Percentiles rank a stretch among this genome's conserved stretches.
Conservation (phyloP, 2,329 filamentous ascomycete species). For the Xylariaceae sp. region DNA sequence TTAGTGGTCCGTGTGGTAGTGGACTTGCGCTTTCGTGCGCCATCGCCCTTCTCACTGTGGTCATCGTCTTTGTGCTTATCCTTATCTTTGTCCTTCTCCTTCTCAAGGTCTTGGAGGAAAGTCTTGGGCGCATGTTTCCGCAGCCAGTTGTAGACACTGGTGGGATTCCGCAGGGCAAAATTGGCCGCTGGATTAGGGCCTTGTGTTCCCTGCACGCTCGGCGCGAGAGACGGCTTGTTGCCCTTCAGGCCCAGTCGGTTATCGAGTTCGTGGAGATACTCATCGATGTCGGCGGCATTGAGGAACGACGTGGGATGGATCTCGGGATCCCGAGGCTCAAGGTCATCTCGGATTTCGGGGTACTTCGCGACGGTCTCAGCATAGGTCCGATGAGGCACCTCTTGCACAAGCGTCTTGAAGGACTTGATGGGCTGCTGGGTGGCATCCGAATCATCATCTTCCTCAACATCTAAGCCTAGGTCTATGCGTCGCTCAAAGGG, state of each 20-base stretch:
- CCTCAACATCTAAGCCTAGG: constrained; percentile 54
- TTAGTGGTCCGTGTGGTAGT: constrained; percentile 42
- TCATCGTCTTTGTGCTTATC: constrained; percentile 45
- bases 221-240: constrained; percentile 54
- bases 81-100: constrained; percentile 45
- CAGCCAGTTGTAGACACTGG: constrained; percentile 95
- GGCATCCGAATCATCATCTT: constrained; percentile 46
- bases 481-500: constrained; percentile 75
- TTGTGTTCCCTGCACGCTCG: constrained; percentile 44
- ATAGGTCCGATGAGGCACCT: constrained; percentile 56
- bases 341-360: constrained; percentile 57
- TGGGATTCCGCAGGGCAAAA: constrained; percentile 72
- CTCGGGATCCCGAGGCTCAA: constrained; percentile 54
- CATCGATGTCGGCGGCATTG: constrained; percentile 70
- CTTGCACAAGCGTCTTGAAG: constrained; percentile 52
- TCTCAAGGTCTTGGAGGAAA: constrained; percentile 77
- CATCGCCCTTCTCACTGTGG: constrained; percentile 38
- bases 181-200: constrained; percentile 42
- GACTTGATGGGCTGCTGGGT: constrained; percentile 48
- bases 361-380: constrained; percentile 63
- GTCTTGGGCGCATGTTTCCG: constrained; percentile 81
- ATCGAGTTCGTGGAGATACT: constrained; percentile 71
- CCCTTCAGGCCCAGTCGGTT: constrained; percentile 47
- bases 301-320: constrained; percentile 67
- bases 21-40: constrained; percentile 38